These are phyloP conservation scores for Tetradesmus obliquus DNA, from an alignment of 139 green algal genomes.

Conservation along the genomic window DNA sequence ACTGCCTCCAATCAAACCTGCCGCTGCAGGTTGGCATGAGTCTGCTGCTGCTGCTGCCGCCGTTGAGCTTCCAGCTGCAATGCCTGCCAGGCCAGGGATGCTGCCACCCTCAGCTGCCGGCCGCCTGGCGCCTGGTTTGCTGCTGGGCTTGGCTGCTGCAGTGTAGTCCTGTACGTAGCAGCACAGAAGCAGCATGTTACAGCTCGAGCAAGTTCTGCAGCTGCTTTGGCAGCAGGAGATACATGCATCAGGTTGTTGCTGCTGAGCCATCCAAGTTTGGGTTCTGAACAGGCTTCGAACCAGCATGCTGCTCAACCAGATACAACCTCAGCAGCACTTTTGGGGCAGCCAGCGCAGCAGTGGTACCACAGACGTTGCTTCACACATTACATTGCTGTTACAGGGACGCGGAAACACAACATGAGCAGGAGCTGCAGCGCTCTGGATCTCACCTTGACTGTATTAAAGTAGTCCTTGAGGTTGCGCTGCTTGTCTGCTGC, in stretches of 20 bases:
- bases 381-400: no score
- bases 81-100: conserved; percentile 38
- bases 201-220: no score
- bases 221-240: no score
- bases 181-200: not conserved
- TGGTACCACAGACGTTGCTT: no score
- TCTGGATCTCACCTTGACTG: conserved; percentile 16
- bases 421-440: no score
- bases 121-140: not conserved
- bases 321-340: no score
- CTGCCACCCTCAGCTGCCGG: not conserved
- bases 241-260: no score
- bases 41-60: conserved; percentile 13
- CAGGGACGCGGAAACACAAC: no score
- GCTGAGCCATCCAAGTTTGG: no score
- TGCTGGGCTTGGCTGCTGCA: not conserved
- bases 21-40: not conserved
- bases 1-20: not conserved
- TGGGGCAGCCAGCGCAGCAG: no score
- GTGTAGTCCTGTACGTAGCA: conserved; percentile 1
- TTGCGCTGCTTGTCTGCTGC: conserved; percentile 17
- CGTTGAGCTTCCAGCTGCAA: not conserved
- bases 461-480: conserved; percentile 32
- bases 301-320: no score
- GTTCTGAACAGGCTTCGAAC: no score